Evolutionary conservation across 1,139 yeast genomes (phyloP).

Genomic region (Nakaseomyces sp.): DNA sequence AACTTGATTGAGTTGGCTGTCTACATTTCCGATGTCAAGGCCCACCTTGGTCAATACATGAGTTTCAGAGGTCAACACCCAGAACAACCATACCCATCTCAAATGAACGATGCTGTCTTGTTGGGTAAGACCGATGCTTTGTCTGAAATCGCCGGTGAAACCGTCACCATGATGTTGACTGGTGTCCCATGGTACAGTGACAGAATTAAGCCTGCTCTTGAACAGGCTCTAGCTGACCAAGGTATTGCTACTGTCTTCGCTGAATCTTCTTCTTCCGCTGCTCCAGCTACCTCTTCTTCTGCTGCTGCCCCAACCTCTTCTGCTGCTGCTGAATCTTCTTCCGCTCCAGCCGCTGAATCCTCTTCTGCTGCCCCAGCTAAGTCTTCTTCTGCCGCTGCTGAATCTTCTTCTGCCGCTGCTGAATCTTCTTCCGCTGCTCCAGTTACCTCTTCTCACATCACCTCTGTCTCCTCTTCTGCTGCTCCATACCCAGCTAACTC

Average conservation of each 20-base stretch:
- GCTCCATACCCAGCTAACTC: neutral
- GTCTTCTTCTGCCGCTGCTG: too few species aligned
- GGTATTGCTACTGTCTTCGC: conserved; percentile 8
- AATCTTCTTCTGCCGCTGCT: conserved; percentile 20
- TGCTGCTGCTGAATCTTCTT: conserved; percentile 22
- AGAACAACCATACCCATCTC: conserved; percentile 9
- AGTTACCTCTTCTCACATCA: conserved; percentile 27
- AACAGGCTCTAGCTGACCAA: conserved; percentile 4
- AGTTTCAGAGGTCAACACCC: conserved; percentile 7
- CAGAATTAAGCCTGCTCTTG: conserved; percentile 9
- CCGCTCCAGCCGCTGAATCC: conserved; percentile 24
- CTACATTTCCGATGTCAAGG: conserved; percentile 9
- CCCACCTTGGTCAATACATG: conserved; percentile 6
- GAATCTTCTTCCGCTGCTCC: conserved; percentile 37
- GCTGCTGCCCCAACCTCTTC: conserved; percentile 28
- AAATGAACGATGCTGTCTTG: conserved; percentile 7
- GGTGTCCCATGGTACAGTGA: conserved; percentile 14
- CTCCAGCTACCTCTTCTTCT: conserved; percentile 5
- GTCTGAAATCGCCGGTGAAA: conserved; percentile 4
- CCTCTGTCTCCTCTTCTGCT: conserved; percentile 11
- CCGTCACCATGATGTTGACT: conserved; percentile 10
- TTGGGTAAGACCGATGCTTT: conserved; percentile 4
- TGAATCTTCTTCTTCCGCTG: conserved; percentile 7
- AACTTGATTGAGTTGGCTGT: conserved; percentile 9
- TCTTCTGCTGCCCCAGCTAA: conserved; percentile 5